These are phyloP conservation scores for Annulohypoxylon bovei DNA, from an alignment of 495 filamentous ascomycete species.

Conservation along the genomic window DNA sequence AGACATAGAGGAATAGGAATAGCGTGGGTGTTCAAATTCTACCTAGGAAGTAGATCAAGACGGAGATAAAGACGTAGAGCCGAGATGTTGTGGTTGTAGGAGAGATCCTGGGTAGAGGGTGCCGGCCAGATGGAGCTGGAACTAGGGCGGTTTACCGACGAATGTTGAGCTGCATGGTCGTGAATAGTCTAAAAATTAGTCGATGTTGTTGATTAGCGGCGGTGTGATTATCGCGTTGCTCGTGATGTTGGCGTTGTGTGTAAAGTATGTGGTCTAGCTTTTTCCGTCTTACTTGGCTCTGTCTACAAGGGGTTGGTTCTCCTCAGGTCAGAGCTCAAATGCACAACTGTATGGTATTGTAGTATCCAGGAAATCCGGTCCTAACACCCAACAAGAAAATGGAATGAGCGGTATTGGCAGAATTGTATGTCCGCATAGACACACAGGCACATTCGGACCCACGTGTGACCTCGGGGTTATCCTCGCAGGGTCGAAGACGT, in stretches of 20 bases:
- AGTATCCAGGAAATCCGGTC: constrained; percentile 31
- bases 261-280: constrained; percentile 23
- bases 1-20: constrained; percentile 14
- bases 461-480: constrained; percentile 40
- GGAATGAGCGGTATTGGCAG: constrained; percentile 40
- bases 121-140: constrained; percentile 49
- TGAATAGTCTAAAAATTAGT: constrained; percentile 31
- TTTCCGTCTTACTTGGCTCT: constrained; percentile 1
- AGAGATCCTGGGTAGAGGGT: constrained; percentile 33
- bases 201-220: constrained; percentile 25
- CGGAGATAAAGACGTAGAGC: constrained; percentile 17
- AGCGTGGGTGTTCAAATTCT: constrained; percentile 31
- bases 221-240: constrained; percentile 26
- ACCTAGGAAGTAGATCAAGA: constrained; percentile 24
- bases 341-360: constrained; percentile 27
- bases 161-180: constrained; percentile 50
- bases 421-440: constrained; percentile 31
- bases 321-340: constrained; percentile 20
- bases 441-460: constrained; percentile 34
- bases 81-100: constrained; percentile 36
- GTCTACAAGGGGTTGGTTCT: constrained; percentile 23
- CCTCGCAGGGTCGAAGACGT: constrained; percentile 32
- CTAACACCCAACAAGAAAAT: constrained; percentile 36
- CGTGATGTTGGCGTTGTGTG: constrained; percentile 29
- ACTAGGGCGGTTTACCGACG: constrained; percentile 46